These are phyloP conservation scores for Ormosia emarginata DNA, from an alignment of 306 rosid genomes.

Conservation along the genomic window DNA sequence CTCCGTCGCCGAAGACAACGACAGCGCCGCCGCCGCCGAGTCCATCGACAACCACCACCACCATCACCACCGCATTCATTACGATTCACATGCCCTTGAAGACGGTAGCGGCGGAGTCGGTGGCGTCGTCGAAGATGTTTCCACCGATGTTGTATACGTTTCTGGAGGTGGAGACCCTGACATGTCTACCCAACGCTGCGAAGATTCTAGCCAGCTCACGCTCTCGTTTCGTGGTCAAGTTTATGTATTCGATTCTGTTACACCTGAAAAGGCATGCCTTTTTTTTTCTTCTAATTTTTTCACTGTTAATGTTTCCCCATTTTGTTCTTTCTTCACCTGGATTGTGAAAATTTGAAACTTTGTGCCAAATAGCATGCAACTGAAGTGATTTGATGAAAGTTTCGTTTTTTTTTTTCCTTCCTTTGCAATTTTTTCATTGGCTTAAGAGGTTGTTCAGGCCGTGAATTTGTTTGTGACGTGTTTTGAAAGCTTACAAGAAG, in stretches of 20 bases:
- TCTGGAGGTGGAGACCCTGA: slow-evolving; percentile 42
- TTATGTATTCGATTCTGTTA: slow-evolving; percentile 79
- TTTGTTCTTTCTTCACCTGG: neutral
- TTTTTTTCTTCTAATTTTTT: neutral
- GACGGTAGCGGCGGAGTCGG: slow-evolving; percentile 40
- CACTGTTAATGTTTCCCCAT: neutral
- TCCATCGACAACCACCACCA: slow-evolving; percentile 49
- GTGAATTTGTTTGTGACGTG: neutral
- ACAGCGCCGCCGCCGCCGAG: slow-evolving; percentile 29
- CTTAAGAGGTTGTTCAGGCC: neutral
- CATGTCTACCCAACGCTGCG: slow-evolving; percentile 44
- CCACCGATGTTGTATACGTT: slow-evolving; percentile 45
- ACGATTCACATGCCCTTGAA: slow-evolving; percentile 55
- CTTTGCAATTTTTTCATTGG: neutral
- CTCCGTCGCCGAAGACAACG: slow-evolving; percentile 46
- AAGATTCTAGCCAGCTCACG: slow-evolving; percentile 78
- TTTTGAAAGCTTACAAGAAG: neutral
- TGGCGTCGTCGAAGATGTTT: slow-evolving; percentile 46
- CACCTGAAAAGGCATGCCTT: slow-evolving; percentile 70
- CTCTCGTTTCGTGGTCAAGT: slow-evolving; percentile 95
- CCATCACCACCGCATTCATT: slow-evolving; percentile 37
- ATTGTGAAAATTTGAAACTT: neutral
- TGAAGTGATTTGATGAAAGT: neutral
- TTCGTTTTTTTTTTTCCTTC: neutral
- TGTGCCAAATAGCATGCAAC: neutral